Evolutionary conservation across 495 filamentous ascomycete species (phyloP).

Genomic region (Xylaria acuta): DNA sequence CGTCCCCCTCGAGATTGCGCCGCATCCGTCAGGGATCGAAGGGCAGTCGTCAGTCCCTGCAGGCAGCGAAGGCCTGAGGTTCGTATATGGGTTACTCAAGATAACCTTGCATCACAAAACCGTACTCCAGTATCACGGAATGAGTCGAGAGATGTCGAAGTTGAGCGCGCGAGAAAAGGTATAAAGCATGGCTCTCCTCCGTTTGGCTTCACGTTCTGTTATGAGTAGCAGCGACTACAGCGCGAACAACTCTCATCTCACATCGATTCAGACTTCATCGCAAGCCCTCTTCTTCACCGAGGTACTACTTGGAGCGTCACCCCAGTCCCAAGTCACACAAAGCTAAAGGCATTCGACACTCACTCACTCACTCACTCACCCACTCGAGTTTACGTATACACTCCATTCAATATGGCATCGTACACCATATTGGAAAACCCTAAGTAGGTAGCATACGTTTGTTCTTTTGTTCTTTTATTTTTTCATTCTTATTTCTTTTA

Average conservation of each 20-base stretch:
- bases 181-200: background rate
- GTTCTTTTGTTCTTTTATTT: background rate
- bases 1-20: background rate
- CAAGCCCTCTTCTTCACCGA: background rate
- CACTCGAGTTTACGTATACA: background rate
- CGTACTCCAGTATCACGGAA: background rate
- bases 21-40: constrained; percentile 11
- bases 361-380: background rate
- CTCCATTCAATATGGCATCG: background rate
- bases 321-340: background rate
- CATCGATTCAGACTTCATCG: background rate
- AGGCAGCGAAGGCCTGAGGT: constrained; percentile 12
- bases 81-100: background rate
- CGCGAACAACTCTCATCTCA: background rate
- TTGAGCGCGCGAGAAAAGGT: background rate
- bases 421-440: background rate
- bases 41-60: constrained; percentile 14
- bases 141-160: background rate
- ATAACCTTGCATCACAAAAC: background rate
- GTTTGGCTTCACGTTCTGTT: background rate
- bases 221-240: background rate
- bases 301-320: background rate
- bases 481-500: background rate
- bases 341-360: background rate
- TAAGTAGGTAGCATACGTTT: background rate